These are phyloP conservation scores for Glycine soja DNA, from an alignment of 306 rosid species.

Conservation along the genomic window DNA sequence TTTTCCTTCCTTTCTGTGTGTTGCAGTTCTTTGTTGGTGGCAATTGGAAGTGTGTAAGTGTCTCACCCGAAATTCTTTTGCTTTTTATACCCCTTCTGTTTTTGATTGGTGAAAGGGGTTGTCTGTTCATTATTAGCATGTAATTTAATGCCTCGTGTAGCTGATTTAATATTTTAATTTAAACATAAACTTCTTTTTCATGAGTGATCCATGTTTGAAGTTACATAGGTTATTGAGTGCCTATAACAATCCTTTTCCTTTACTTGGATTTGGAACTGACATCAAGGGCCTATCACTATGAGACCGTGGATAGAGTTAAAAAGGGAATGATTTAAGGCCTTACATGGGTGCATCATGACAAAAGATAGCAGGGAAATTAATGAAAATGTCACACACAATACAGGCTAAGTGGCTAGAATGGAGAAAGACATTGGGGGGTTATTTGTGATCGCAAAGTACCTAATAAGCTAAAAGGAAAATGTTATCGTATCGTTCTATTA, in stretches of 20 bases:
- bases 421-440: not conserved
- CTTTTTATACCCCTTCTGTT: not conserved
- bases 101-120: not conserved
- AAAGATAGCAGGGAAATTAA: no score
- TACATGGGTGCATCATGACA: not conserved
- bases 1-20: slow-evolving; percentile 36
- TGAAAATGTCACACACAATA: no score
- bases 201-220: no score
- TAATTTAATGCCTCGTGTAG: not conserved
- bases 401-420: not conserved
- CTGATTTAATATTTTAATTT: not conserved
- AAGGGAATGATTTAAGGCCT: not conserved
- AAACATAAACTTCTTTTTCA: not conserved
- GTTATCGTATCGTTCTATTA: not conserved
- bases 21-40: slow-evolving; percentile 96
- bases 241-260: not conserved
- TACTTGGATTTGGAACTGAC: not conserved
- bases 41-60: slow-evolving; percentile 97
- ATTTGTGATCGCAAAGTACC: not conserved
- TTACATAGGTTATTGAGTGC: not conserved
- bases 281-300: not conserved
- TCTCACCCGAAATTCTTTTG: not conserved
- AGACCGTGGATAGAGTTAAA: not conserved
- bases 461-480: not conserved
- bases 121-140: not conserved